phyloP scores from a whole-genome alignment of 257 asterid genomes.

The Solanum chmielewskii region DNA sequence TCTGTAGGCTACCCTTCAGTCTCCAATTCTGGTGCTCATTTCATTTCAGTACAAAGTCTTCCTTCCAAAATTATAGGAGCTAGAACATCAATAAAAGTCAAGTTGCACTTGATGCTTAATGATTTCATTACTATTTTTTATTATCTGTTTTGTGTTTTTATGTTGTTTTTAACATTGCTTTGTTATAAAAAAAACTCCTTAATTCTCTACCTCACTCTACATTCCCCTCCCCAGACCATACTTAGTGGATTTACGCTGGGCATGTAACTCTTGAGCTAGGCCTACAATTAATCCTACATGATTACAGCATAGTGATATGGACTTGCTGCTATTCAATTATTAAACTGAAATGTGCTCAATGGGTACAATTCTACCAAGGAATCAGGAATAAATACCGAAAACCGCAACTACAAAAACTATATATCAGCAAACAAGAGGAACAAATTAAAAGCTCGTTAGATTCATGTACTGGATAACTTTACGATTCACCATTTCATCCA shows the following conservation, averaged over 20 bases:
- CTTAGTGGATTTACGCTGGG: background rate
- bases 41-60: background rate
- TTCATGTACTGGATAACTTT: background rate
- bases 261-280: background rate
- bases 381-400: background rate
- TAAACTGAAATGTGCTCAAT: background rate
- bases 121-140: background rate
- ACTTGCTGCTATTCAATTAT: background rate
- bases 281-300: background rate
- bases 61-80: background rate
- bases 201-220: background rate
- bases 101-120: background rate
- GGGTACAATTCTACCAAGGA: background rate
- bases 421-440: background rate
- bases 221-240: background rate
- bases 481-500: background rate
- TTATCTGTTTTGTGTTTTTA: background rate
- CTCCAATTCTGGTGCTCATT: background rate
- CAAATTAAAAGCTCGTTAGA: background rate
- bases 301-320: background rate
- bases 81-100: background rate
- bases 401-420: background rate
- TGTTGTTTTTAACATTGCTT: background rate
- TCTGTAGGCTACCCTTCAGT: background rate
- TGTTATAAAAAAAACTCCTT: background rate